phyloP scores from a whole-genome alignment of 208 protist genomes.

The Trypanosoma cruzi region DNA sequence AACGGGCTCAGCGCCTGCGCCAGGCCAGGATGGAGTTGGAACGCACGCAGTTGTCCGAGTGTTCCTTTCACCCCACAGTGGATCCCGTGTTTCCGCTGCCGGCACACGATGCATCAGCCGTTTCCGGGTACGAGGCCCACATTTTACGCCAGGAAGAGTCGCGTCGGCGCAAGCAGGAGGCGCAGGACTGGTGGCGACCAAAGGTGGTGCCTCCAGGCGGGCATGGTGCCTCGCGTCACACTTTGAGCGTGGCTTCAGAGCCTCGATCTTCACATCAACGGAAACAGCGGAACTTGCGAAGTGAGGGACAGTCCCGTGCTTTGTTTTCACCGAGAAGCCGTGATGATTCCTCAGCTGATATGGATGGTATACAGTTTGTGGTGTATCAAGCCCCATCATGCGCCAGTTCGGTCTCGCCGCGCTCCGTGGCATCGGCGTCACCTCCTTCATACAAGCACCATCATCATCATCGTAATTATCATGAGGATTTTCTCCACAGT shows the following conservation, averaged over 20 bases:
- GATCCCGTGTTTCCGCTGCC: slow-evolving; percentile 54
- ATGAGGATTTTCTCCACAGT: background rate
- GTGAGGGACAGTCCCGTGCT: no score
- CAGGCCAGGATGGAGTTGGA: slow-evolving; percentile 40
- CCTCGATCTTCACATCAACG: background rate
- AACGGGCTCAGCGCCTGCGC: slow-evolving; percentile 46
- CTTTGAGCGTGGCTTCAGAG: background rate
- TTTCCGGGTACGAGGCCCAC: slow-evolving; percentile 51
- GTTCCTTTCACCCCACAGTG: slow-evolving; percentile 68
- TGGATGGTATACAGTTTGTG: slow-evolving; percentile 15
- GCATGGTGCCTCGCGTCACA: background rate
- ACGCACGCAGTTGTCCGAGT: slow-evolving; percentile 36
- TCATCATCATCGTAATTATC: background rate
- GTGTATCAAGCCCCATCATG: slow-evolving; percentile 15
- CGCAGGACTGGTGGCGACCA: slow-evolving; percentile 55
- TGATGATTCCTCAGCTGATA: slow-evolving; percentile 10
- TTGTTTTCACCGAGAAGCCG: slow-evolving; percentile 14
- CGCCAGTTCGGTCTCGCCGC: background rate
- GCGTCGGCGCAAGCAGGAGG: slow-evolving; percentile 50
- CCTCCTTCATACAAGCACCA: background rate
- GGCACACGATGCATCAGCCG: slow-evolving; percentile 13
- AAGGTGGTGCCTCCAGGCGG: slow-evolving; percentile 4
- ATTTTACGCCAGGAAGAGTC: slow-evolving; percentile 62
- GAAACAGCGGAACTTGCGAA: background rate
- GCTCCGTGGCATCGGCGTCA: background rate